These are phyloP conservation scores for Tilletia horrida DNA, from an alignment of 1,284 basidiomycete genomes.

Conservation along the genomic window DNA sequence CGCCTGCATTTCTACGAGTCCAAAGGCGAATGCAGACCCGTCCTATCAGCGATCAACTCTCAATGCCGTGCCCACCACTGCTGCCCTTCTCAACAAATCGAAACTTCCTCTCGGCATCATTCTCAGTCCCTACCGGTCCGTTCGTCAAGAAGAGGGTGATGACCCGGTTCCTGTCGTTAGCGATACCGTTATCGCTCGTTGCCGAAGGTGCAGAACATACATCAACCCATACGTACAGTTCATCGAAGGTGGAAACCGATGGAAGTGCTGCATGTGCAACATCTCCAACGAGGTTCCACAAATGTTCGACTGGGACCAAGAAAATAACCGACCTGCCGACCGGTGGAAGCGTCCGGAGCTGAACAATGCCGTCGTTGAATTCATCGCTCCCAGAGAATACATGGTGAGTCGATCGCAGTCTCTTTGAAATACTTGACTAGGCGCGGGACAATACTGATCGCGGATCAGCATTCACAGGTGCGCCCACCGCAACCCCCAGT, in stretches of 20 bases:
- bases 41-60: slow-evolving; percentile 91
- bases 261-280: slow-evolving; percentile 99
- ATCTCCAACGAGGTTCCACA: slow-evolving; percentile 98
- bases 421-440: not conserved
- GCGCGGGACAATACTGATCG: not conserved
- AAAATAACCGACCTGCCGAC: slow-evolving; percentile 88
- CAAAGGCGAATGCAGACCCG: slow-evolving; percentile 77
- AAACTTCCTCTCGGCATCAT: slow-evolving; percentile 89
- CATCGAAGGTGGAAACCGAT: slow-evolving; percentile 95
- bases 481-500: slow-evolving; percentile 95
- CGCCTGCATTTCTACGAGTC: slow-evolving; percentile 73
- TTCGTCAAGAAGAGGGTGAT: slow-evolving; percentile 61
- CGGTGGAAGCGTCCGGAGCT: slow-evolving; percentile 90
- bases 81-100: slow-evolving; percentile 82
- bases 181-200: slow-evolving; percentile 94
- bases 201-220: slow-evolving; percentile 92
- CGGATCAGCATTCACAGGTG: slow-evolving; percentile 55
- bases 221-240: slow-evolving; percentile 99
- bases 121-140: slow-evolving; percentile 83
- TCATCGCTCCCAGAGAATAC: slow-evolving; percentile 96
- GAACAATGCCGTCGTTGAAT: slow-evolving; percentile 90
- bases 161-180: slow-evolving; percentile 79
- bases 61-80: slow-evolving; percentile 89
- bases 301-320: slow-evolving; percentile 96
- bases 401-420: slow-evolving; percentile 64